These are phyloP conservation scores for Phytopythium montanum DNA, from an alignment of 352 stramenopile species.

Conservation along the genomic window DNA sequence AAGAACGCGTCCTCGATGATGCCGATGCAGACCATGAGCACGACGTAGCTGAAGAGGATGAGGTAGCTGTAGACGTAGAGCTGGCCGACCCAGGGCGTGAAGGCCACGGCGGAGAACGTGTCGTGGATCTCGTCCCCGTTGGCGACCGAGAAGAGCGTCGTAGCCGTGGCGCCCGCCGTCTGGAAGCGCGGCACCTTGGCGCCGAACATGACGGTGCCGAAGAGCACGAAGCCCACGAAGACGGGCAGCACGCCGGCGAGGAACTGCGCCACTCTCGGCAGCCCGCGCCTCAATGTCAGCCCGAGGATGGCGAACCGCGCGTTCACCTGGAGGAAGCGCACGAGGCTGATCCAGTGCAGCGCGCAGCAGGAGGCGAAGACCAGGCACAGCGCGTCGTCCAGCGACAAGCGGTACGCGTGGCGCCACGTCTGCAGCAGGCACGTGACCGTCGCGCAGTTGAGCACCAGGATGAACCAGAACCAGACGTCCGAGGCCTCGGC, in stretches of 20 bases:
- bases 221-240: conserved; percentile 83
- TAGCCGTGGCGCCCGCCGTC: conserved; percentile 52
- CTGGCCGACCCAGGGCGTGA: conserved; percentile 71
- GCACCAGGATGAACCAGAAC: conserved; percentile 48
- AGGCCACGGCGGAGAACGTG: conserved; percentile 72
- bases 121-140: conserved; percentile 89
- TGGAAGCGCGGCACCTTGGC: conserved; percentile 78
- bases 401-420: conserved; percentile 46
- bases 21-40: conserved; percentile 88
- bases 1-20: conserved; percentile 90
- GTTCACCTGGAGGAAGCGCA: conserved; percentile 72
- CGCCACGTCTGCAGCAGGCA: conserved; percentile 52
- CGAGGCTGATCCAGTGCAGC: conserved; percentile 71
- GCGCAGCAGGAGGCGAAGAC: conserved; percentile 63
- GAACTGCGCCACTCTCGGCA: conserved; percentile 76
- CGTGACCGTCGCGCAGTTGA: conserved; percentile 52
- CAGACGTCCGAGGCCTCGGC: conserved; percentile 47
- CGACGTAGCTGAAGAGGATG: conserved; percentile 87
- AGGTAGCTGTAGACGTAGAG: conserved; percentile 88
- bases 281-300: conserved; percentile 58
- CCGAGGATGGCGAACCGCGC: conserved; percentile 73
- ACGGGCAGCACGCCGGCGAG: conserved; percentile 81
- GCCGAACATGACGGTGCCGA: conserved; percentile 86
- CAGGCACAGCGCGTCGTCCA: conserved; percentile 54
- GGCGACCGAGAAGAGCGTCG: conserved; percentile 81